Evolutionary conservation across 306 rosid species (phyloP).

Genomic region (Cucurbita ficifolia): DNA sequence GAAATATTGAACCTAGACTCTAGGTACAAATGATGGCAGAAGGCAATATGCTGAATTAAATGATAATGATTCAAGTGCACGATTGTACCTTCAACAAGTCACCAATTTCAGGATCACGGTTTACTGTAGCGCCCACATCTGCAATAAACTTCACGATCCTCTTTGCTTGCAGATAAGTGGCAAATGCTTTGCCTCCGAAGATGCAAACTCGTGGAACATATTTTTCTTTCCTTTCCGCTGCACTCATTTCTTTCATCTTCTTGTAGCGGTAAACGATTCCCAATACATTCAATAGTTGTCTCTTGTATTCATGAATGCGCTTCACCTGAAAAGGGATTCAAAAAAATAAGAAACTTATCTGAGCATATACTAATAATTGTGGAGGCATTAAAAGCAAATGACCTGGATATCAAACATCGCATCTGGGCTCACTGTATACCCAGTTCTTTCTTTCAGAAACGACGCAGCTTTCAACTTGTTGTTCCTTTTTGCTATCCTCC

Average conservation of each 20-base stretch:
- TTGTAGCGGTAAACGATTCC: conserved; percentile 97
- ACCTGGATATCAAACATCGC: conserved; percentile 96
- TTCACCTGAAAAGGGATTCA: conserved; percentile 39
- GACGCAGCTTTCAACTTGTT: conserved; percentile 74
- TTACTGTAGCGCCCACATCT: conserved; percentile 76
- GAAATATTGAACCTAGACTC: not conserved
- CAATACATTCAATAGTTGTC: conserved; percentile 72
- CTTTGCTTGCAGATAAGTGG: conserved; percentile 92
- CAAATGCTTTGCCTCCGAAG: conserved; percentile 93
- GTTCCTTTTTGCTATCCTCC: conserved; percentile 72
- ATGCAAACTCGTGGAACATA: conserved; percentile 95
- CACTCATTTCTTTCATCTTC: conserved; percentile 91
- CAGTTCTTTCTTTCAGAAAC: conserved; percentile 67
- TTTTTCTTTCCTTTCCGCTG: conserved; percentile 40
- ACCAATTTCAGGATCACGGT: conserved; percentile 88
- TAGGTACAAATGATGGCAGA: not conserved
- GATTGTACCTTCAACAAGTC: conserved; percentile 75
- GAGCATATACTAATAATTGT: not conserved
- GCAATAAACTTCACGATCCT: conserved; percentile 94
- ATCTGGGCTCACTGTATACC: conserved; percentile 81
- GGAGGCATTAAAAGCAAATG: not conserved
- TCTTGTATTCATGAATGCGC: conserved; percentile 96
- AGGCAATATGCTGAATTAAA: not conserved
- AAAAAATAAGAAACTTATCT: not conserved
- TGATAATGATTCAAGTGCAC: not conserved